Evolutionary conservation across 2,329 filamentous ascomycete species (phyloP).

Genomic region (Calonectria pteridis): DNA sequence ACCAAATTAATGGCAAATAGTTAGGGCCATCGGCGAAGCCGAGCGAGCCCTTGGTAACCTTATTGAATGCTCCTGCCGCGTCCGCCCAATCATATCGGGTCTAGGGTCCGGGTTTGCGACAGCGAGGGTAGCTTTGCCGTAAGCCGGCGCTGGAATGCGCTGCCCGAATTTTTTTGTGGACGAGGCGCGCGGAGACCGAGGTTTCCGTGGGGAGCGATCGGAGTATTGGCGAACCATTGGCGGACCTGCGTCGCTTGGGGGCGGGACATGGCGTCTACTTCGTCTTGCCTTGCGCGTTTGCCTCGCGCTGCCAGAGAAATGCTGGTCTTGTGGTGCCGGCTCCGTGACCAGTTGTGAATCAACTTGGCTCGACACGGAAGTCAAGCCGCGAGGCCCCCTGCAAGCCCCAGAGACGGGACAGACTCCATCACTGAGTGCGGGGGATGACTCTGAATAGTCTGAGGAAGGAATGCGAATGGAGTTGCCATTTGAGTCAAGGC

Average conservation of each 20-base stretch:
- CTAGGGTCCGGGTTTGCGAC: constrained; percentile 13
- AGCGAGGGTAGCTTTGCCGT: constrained; percentile 27
- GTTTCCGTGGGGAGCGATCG: constrained; percentile 16
- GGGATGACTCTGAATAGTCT: neutral
- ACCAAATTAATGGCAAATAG: constrained; percentile 34
- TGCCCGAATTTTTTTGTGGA: constrained; percentile 27
- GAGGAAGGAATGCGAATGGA: constrained; percentile 12
- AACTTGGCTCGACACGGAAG: constrained; percentile 12
- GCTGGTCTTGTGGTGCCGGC: neutral
- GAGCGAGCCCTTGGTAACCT: constrained; percentile 42
- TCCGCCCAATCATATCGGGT: constrained; percentile 31
- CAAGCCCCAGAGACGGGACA: constrained; percentile 9
- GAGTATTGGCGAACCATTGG: constrained; percentile 20
- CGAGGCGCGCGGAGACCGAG: constrained; percentile 33
- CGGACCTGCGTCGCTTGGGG: neutral
- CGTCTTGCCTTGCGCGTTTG: constrained; percentile 13
- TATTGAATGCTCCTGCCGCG: constrained; percentile 32
- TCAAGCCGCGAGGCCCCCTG: constrained; percentile 1
- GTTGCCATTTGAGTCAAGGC: constrained; percentile 1
- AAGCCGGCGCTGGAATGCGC: constrained; percentile 44
- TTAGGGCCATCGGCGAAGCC: constrained; percentile 44
- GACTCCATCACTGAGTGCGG: neutral
- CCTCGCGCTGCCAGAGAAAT: neutral
- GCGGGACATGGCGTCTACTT: constrained; percentile 15
- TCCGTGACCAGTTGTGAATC: constrained; percentile 7